Conservation (phyloP, 768 basidiomycete genomes). For the Brasilioporus rufonigricans region DNA sequence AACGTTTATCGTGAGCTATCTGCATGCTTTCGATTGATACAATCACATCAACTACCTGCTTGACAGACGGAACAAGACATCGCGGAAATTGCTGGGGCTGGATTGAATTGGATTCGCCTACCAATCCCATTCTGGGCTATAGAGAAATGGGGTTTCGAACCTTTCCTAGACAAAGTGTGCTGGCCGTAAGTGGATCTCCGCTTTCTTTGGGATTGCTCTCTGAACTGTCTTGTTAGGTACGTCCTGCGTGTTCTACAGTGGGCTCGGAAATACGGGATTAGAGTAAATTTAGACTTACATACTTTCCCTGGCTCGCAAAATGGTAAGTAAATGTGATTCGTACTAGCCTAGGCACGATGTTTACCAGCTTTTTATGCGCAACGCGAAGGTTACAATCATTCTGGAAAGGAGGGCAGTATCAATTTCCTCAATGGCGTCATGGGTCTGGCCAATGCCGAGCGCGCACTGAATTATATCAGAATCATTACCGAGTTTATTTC, state of each 20-base stretch:
- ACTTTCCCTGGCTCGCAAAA: conserved; percentile 79
- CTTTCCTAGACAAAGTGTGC: conserved; percentile 67
- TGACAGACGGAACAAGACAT: conserved; percentile 84
- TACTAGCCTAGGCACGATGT: neutral
- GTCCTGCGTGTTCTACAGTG: conserved; percentile 73
- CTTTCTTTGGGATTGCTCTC: neutral
- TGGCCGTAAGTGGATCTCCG: conserved; percentile 56
- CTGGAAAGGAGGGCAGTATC: conserved; percentile 57
- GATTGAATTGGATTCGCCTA: conserved; percentile 80
- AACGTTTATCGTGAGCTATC: conserved; percentile 71
- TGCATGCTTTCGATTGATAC: neutral
- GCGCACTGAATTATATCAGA: conserved; percentile 74
- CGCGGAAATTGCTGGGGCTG: conserved; percentile 84
- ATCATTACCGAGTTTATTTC: conserved; percentile 77
- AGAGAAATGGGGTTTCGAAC: conserved; percentile 70
- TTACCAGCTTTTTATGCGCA: neutral
- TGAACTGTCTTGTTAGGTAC: conserved; percentile 44
- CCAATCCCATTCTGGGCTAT: conserved; percentile 88
- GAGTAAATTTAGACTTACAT: conserved; percentile 79
- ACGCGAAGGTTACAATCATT: conserved; percentile 52
- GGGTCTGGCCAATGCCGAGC: conserved; percentile 84
- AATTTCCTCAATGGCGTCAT: conserved; percentile 71
- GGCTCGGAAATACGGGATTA: conserved; percentile 88
- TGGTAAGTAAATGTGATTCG: conserved; percentile 35
- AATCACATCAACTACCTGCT: neutral